These are phyloP conservation scores for Linum tenue DNA, from an alignment of 345 rosid genomes.

Conservation along the genomic window DNA sequence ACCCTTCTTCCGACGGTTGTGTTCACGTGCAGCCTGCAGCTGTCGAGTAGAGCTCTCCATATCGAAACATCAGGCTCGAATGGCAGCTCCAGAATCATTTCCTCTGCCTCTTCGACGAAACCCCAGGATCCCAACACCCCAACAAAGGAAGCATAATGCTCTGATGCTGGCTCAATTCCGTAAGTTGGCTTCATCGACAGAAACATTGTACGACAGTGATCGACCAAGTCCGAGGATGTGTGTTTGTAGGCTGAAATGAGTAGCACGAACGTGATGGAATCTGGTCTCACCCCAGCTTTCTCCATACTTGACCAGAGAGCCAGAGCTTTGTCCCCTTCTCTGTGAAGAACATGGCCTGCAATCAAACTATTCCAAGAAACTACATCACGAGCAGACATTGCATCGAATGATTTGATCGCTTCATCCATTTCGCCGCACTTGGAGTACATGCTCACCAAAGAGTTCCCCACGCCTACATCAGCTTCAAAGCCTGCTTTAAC, in stretches of 20 bases:
- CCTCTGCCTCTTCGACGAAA: constrained; percentile 66
- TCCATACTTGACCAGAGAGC: constrained; percentile 50
- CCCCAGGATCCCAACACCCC: constrained; percentile 78
- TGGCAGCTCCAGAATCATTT: constrained; percentile 38
- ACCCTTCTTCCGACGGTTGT: constrained; percentile 45
- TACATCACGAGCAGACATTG: constrained; percentile 39
- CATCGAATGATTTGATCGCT: constrained; percentile 43
- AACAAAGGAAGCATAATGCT: constrained; percentile 54
- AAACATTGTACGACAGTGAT: constrained; percentile 45
- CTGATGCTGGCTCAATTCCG: constrained; percentile 45
- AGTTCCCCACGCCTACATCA: constrained; percentile 55
- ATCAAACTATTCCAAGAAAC: constrained; percentile 80
- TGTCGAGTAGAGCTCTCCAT: constrained; percentile 69
- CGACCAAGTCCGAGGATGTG: constrained; percentile 40
- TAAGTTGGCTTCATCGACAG: constrained; percentile 42
- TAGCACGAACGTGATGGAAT: constrained; percentile 39
- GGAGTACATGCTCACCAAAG: constrained; percentile 64
- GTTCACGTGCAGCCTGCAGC: constrained; percentile 57
- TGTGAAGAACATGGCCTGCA: constrained; percentile 53
- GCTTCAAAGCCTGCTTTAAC: constrained; percentile 41
- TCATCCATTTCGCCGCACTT: constrained; percentile 41
- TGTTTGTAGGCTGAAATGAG: constrained; percentile 47
- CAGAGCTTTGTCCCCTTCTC: constrained; percentile 59
- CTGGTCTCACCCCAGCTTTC: constrained; percentile 36
- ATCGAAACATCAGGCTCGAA: constrained; percentile 43